phyloP scores from a whole-genome alignment of 306 rosid genomes.

The Pterocarpus macrocarpus region DNA sequence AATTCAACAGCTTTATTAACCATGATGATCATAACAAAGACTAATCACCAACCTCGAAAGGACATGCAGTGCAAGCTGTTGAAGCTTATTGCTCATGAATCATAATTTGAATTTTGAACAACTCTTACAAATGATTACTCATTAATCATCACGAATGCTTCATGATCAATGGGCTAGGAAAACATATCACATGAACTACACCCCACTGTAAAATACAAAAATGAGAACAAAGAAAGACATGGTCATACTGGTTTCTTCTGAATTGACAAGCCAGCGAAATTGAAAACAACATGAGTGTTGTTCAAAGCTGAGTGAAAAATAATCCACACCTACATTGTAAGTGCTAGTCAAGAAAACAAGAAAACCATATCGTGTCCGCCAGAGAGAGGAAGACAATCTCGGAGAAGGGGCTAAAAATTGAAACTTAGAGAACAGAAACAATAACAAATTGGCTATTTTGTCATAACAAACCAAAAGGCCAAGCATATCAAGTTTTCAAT shows the following conservation, averaged over 20 bases:
- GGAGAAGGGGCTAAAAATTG: too few relatives aligned
- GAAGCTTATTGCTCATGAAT: constrained; percentile 10
- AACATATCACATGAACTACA: too few relatives aligned
- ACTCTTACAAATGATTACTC: constrained; percentile 16
- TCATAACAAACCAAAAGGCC: background rate
- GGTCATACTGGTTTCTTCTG: background rate
- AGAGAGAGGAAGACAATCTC: background rate
- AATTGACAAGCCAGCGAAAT: constrained; percentile 11
- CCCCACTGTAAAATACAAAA: background rate
- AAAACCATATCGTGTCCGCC: background rate
- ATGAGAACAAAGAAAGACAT: background rate
- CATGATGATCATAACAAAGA: constrained; percentile 12
- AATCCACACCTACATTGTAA: constrained; percentile 8
- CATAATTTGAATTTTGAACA: background rate
- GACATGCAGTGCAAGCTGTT: constrained; percentile 21
- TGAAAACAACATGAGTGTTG: constrained; percentile 24
- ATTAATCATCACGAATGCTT: background rate
- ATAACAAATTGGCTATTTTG: background rate
- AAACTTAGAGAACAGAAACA: background rate
- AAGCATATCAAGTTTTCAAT: constrained; percentile 18
- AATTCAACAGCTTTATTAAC: constrained; percentile 4
- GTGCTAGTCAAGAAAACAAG: background rate
- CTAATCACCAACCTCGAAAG: background rate
- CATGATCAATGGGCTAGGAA: constrained; percentile 5
- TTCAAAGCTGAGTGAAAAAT: background rate